Conservation (phyloP, 805 yeast genomes). For the Candida takata region DNA sequence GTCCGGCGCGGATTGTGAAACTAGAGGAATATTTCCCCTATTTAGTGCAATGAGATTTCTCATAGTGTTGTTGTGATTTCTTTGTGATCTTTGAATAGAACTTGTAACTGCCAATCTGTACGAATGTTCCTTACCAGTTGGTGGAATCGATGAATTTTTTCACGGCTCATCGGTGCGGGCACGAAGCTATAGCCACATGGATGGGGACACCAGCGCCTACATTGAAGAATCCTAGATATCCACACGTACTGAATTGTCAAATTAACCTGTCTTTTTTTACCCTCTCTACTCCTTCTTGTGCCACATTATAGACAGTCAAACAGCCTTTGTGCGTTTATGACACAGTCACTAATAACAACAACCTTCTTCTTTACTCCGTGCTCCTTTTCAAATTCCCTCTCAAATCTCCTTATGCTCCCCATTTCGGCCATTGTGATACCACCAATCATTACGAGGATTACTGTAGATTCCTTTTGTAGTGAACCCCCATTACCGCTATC, state of each 20-base stretch:
- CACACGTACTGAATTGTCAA: too few species aligned
- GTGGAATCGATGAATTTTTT: not conserved
- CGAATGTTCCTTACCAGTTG: not conserved
- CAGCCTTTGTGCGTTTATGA: conserved; percentile 36
- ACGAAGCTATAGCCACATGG: not conserved
- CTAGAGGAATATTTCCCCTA: conserved; percentile 44
- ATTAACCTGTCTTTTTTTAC: too few species aligned
- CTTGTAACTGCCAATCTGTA: too few species aligned
- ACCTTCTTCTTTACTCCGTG: conserved; percentile 30
- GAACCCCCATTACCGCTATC: conserved; percentile 15
- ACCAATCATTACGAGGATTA: conserved; percentile 60
- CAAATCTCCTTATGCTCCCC: conserved; percentile 59
- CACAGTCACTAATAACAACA: conserved; percentile 41
- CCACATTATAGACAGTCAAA: conserved; percentile 13
- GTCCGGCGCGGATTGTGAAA: conserved; percentile 59
- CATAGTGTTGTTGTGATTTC: conserved; percentile 29
- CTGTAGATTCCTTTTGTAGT: conserved; percentile 17
- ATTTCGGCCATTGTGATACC: conserved; percentile 85
- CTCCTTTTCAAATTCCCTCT: conserved; percentile 33
- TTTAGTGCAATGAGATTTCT: conserved; percentile 46
- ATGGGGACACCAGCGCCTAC: too few species aligned
- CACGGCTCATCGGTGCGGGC: conserved; percentile 7
- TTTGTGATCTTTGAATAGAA: too few species aligned
- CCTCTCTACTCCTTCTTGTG: too few species aligned
- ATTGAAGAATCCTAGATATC: too few species aligned